A percentile compares a stretch with the other conserved stretches of the same genome.
Evolutionary conservation across 1,139 yeast species (phyloP).

Genomic region (Sugiyamaella neomexicana): DNA sequence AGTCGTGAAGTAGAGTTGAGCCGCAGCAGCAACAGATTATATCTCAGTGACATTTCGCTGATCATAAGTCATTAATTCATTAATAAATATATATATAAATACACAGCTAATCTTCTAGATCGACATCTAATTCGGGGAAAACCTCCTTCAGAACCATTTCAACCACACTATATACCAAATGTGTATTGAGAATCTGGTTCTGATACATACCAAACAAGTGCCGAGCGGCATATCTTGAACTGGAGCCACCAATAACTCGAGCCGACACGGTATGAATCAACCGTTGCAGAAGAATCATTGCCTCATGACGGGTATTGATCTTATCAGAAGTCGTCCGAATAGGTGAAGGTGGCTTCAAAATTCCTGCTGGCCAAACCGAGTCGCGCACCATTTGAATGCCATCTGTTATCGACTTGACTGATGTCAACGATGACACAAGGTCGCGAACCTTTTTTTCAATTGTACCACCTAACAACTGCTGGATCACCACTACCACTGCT

Average conservation of each 20-base stretch:
- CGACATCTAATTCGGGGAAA: slow-evolving; percentile 35
- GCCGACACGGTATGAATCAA: slow-evolving; percentile 67
- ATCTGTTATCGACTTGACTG: slow-evolving; percentile 54
- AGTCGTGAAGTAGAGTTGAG: slow-evolving; percentile 6
- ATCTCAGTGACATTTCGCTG: not conserved
- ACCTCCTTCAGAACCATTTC: slow-evolving; percentile 51
- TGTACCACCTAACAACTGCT: slow-evolving; percentile 85
- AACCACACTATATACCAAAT: slow-evolving; percentile 58
- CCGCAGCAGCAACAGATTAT: slow-evolving; percentile 6
- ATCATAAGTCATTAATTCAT: not conserved
- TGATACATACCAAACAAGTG: slow-evolving; percentile 68
- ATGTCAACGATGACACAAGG: slow-evolving; percentile 45
- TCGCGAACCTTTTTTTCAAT: slow-evolving; percentile 70
- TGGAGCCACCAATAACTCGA: slow-evolving; percentile 70
- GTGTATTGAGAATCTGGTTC: slow-evolving; percentile 67
- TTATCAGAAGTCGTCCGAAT: slow-evolving; percentile 56
- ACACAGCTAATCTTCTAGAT: not conserved
- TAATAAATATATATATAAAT: slow-evolving; percentile 9
- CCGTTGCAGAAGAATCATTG: slow-evolving; percentile 55
- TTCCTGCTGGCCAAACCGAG: slow-evolving; percentile 66
- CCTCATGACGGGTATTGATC: slow-evolving; percentile 56
- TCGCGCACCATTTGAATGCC: slow-evolving; percentile 48
- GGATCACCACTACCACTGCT: slow-evolving; percentile 76
- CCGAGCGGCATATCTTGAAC: slow-evolving; percentile 62
- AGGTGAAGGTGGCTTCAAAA: slow-evolving; percentile 28